These are phyloP conservation scores for Erodium trifolium DNA, from an alignment of 441 rosid genomes.

Conservation along the genomic window DNA sequence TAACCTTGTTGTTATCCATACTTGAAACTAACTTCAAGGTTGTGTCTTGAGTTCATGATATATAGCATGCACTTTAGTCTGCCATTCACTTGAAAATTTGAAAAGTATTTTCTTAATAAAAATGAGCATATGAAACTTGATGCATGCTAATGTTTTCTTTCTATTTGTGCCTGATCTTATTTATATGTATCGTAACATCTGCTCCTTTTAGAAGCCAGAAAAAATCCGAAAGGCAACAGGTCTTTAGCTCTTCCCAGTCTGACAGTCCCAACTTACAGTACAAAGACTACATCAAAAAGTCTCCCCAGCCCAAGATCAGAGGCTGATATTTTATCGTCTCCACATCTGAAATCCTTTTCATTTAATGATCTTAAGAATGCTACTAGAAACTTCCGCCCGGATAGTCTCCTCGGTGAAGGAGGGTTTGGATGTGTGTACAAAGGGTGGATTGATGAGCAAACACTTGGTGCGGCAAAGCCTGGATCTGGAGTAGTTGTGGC, in stretches of 20 bases:
- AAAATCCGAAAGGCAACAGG: not conserved
- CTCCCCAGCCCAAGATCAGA: constrained; percentile 12
- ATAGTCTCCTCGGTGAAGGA: constrained; percentile 53
- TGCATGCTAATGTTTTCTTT: not conserved
- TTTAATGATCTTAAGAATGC: constrained; percentile 48
- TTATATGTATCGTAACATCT: not conserved
- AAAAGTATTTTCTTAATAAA: not conserved
- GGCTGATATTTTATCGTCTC: constrained; percentile 26
- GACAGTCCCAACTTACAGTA: constrained; percentile 4
- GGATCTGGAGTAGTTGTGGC: constrained; percentile 53
- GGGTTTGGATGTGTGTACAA: constrained; percentile 33
- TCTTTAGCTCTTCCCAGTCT: not conserved
- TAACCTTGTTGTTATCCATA: not conserved
- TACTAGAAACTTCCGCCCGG: constrained; percentile 40
- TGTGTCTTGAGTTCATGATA: not conserved
- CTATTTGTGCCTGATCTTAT: not conserved
- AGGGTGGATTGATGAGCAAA: constrained; percentile 25
- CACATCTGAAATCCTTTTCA: constrained; percentile 40
- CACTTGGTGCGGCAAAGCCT: constrained; percentile 41
- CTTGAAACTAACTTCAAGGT: not conserved
- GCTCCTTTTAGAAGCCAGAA: constrained; percentile 1
- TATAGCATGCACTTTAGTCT: not conserved
- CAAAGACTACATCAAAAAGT: not conserved
- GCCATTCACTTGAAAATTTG: not conserved
- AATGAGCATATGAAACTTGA: not conserved